Conservation (phyloP, 2,329 filamentous ascomycete genomes). For the Ophiosphaerella korrae region DNA sequence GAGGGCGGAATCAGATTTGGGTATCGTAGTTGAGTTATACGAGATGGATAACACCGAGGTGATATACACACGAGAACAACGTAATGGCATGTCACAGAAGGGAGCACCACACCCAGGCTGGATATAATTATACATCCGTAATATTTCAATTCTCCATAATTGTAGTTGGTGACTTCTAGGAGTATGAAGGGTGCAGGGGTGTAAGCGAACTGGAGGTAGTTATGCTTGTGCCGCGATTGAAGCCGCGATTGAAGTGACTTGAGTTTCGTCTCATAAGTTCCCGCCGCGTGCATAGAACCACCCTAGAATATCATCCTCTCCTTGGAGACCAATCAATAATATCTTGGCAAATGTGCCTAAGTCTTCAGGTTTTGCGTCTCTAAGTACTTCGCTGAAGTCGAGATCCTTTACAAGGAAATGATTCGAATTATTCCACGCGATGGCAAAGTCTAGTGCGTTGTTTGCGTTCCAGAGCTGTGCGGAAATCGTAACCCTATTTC, state of each 20-base stretch:
- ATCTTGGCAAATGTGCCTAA: constrained; percentile 37
- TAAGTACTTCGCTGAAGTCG: constrained; percentile 32
- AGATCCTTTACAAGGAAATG: constrained; percentile 36
- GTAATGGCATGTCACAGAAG: not conserved
- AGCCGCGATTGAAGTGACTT: not conserved
- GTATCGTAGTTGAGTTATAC: not conserved
- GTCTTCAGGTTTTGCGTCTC: constrained; percentile 29
- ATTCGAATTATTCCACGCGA: constrained; percentile 38
- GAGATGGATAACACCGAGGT: constrained; percentile 4
- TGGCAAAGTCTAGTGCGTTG: constrained; percentile 37
- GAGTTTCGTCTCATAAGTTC: constrained; percentile 1
- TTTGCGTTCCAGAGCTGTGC: constrained; percentile 37
- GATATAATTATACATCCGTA: not conserved
- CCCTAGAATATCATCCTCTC: constrained; percentile 36
- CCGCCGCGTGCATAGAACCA: constrained; percentile 36
- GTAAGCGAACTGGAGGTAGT: not conserved
- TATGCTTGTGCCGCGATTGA: not conserved
- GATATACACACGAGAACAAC: not conserved
- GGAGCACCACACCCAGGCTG: constrained; percentile 1
- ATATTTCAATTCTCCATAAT: no score
- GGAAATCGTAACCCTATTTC: constrained; percentile 29
- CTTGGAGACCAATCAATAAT: constrained; percentile 32
- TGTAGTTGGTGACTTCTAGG: not conserved
- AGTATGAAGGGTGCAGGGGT: not conserved
- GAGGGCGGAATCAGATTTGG: not conserved